Evolutionary conservation across 805 yeast genomes (phyloP).

Genomic region (Debaryomyces prosopidis): DNA sequence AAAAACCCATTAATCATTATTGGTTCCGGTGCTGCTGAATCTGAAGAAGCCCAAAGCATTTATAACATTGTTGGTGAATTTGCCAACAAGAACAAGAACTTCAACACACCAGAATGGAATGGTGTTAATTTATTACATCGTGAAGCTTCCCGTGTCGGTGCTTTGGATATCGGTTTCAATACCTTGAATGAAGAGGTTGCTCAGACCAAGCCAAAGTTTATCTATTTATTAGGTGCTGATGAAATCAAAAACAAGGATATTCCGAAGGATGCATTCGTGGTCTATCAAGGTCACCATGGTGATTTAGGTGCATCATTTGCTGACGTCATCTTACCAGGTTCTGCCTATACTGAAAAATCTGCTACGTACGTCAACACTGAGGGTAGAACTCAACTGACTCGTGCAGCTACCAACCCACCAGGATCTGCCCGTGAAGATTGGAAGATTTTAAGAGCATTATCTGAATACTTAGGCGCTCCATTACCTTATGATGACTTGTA

Average conservation of each 20-base stretch:
- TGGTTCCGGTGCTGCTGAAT: conserved; percentile 77
- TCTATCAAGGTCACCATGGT: conserved; percentile 92
- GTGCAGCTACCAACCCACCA: conserved; percentile 87
- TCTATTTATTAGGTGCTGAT: conserved; percentile 83
- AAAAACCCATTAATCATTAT: conserved; percentile 75
- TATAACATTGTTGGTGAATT: conserved; percentile 62
- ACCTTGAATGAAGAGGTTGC: conserved; percentile 48
- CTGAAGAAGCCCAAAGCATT: conserved; percentile 61
- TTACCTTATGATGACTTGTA: conserved; percentile 76
- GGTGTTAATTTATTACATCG: conserved; percentile 81
- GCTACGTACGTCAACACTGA: conserved; percentile 88
- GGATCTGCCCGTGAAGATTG: conserved; percentile 92
- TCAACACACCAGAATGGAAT: conserved; percentile 75
- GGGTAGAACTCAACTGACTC: conserved; percentile 81
- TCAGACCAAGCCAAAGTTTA: conserved; percentile 62
- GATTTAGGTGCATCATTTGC: conserved; percentile 86
- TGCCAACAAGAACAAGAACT: conserved; percentile 53
- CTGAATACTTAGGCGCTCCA: conserved; percentile 69
- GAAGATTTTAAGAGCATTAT: conserved; percentile 81
- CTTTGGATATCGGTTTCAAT: conserved; percentile 80
- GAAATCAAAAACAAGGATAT: conserved; percentile 68
- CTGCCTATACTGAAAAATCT: conserved; percentile 85
- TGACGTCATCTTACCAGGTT: conserved; percentile 82
- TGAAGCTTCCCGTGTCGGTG: conserved; percentile 85
- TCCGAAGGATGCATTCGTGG: conserved; percentile 83